Percentiles rank a stretch among this genome's conserved stretches.
These are phyloP conservation scores for Cordyceps tenuipes DNA, from an alignment of 2,329 filamentous ascomycete species.

Conservation along the genomic window DNA sequence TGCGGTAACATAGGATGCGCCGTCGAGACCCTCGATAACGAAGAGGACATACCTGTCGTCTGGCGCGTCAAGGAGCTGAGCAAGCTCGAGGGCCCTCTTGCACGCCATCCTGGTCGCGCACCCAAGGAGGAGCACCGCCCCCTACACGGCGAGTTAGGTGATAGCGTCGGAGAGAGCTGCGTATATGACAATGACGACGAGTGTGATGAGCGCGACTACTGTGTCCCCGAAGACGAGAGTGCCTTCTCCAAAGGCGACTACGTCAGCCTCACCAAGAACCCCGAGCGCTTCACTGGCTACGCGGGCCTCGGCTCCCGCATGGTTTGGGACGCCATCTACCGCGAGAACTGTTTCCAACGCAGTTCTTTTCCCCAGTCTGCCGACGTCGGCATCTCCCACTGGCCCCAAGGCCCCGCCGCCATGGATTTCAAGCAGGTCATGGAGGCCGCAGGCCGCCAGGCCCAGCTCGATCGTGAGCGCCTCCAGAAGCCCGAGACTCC, in stretches of 20 bases:
- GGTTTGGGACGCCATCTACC: slow-evolving; percentile 95
- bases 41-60: slow-evolving; percentile 83
- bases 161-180: slow-evolving; percentile 86
- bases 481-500: slow-evolving; percentile 41
- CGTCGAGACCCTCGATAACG: slow-evolving; percentile 89
- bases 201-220: slow-evolving; percentile 94
- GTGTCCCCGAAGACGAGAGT: slow-evolving; percentile 89
- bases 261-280: slow-evolving; percentile 86
- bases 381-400: slow-evolving; percentile 38
- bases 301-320: slow-evolving; percentile 74
- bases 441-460: slow-evolving; percentile 50
- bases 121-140: slow-evolving; percentile 67
- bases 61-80: slow-evolving; percentile 90
- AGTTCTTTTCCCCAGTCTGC: slow-evolving; percentile 55
- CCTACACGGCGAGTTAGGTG: slow-evolving; percentile 73
- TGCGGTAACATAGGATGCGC: slow-evolving; percentile 96
- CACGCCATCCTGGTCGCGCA: slow-evolving; percentile 74
- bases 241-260: slow-evolving; percentile 86
- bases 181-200: slow-evolving; percentile 97
- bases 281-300: slow-evolving; percentile 93
- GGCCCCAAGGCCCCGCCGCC: slow-evolving; percentile 43
- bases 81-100: slow-evolving; percentile 83
- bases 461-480: slow-evolving; percentile 48
- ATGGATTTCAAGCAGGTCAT: slow-evolving; percentile 55
- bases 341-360: slow-evolving; percentile 88